A percentile compares a stretch with the other conserved stretches of the same genome.
phyloP scores from a whole-genome alignment of 495 filamentous ascomycete genomes.

The Neurospora sp. region DNA sequence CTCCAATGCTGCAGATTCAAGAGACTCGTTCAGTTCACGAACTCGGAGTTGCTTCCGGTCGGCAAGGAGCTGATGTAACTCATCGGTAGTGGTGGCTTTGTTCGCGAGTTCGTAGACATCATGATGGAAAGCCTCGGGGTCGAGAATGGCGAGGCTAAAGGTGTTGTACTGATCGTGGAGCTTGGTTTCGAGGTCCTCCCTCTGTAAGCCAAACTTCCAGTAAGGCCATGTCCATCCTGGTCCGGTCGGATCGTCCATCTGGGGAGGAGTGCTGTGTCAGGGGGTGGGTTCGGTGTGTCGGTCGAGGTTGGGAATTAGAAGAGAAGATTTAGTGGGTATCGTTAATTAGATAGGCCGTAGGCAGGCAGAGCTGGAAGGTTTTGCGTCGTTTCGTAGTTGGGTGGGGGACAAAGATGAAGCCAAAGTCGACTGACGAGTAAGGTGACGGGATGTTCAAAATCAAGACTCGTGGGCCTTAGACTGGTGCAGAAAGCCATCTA shows the following conservation, averaged over 20 bases:
- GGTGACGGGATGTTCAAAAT: constrained; percentile 7
- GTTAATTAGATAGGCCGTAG: neutral
- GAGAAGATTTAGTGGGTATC: constrained; percentile 4
- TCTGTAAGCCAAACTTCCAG: constrained; percentile 39
- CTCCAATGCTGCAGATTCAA: constrained; percentile 40
- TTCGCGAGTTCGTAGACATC: constrained; percentile 38
- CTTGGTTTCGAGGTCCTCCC: constrained; percentile 28
- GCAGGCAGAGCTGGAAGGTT: neutral
- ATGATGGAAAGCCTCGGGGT: constrained; percentile 32
- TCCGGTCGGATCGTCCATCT: constrained; percentile 34
- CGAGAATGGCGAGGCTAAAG: constrained; percentile 24
- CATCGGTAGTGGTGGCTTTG: constrained; percentile 28
- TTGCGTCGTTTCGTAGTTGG: constrained; percentile 1
- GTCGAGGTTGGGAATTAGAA: neutral
- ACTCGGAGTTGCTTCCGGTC: constrained; percentile 38
- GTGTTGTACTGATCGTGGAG: constrained; percentile 36
- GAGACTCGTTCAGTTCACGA: constrained; percentile 34
- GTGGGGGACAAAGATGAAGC: constrained; percentile 13
- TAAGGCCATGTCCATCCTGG: constrained; percentile 34
- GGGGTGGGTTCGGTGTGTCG: constrained; percentile 3
- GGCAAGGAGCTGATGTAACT: constrained; percentile 36
- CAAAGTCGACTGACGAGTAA: constrained; percentile 7
- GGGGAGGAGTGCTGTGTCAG: neutral
- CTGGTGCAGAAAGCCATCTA: constrained; percentile 28
- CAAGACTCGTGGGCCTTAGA: constrained; percentile 9